phyloP scores from a whole-genome alignment of 441 rosid species.

The Corymbia citriodora region DNA sequence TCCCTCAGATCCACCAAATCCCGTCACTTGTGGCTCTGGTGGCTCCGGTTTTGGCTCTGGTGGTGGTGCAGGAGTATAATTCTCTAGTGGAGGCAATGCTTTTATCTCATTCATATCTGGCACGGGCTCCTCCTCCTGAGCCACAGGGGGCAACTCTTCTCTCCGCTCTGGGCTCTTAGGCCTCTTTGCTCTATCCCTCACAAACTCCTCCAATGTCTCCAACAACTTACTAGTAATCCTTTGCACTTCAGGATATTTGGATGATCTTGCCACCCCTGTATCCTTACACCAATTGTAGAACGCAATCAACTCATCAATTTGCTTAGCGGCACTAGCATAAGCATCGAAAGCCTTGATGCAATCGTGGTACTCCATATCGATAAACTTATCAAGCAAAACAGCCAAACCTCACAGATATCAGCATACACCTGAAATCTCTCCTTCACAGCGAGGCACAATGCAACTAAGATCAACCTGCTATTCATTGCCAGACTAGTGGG shows the following conservation, averaged over 20 bases:
- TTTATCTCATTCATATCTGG: slow-evolving; percentile 74
- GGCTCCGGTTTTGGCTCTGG: slow-evolving; percentile 31
- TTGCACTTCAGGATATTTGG: slow-evolving; percentile 94
- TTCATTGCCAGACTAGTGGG: slow-evolving; percentile 82
- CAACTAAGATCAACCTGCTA: slow-evolving; percentile 70
- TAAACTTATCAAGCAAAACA: slow-evolving; percentile 80
- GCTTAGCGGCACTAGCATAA: slow-evolving; percentile 74
- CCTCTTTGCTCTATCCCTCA: slow-evolving; percentile 81
- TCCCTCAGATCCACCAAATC: slow-evolving; percentile 87
- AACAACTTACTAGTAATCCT: slow-evolving; percentile 75
- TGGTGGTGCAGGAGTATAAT: slow-evolving; percentile 53
- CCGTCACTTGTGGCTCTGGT: slow-evolving; percentile 36
- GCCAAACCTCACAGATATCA: slow-evolving; percentile 81
- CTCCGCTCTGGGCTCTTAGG: slow-evolving; percentile 76
- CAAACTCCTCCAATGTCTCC: too few species aligned
- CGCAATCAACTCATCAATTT: slow-evolving; percentile 81
- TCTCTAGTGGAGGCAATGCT: slow-evolving; percentile 82
- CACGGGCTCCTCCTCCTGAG: slow-evolving; percentile 48
- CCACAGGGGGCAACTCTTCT: slow-evolving; percentile 49
- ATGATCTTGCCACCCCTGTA: slow-evolving; percentile 77
- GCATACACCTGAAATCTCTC: slow-evolving; percentile 85
- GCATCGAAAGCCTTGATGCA: slow-evolving; percentile 82
- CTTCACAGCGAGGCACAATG: slow-evolving; percentile 70
- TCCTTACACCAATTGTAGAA: slow-evolving; percentile 90
- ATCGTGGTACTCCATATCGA: slow-evolving; percentile 79